phyloP scores from a whole-genome alignment of 345 rosid species.

The Erucastrum elatum region DNA sequence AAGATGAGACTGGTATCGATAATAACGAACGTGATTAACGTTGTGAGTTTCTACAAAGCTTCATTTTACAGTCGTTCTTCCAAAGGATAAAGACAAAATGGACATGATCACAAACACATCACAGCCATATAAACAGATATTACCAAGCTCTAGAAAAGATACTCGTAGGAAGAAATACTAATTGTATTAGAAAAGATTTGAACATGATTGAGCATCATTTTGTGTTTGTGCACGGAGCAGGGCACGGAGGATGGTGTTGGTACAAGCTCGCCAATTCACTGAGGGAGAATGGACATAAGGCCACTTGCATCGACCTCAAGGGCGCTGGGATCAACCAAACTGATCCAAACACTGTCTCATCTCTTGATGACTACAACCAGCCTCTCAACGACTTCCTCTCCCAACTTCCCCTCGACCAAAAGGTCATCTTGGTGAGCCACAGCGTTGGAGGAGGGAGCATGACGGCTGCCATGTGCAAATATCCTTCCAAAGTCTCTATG shows the following conservation, averaged over 20 bases:
- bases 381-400: slow-evolving; percentile 45
- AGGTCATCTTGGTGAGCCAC: slow-evolving; percentile 54
- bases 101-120: slow-evolving; percentile 14
- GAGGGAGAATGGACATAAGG: slow-evolving; percentile 45
- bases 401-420: slow-evolving; percentile 38
- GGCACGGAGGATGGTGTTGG: slow-evolving; percentile 63
- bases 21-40: background rate
- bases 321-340: slow-evolving; percentile 44
- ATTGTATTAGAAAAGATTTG: slow-evolving; percentile 3
- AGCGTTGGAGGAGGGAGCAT: slow-evolving; percentile 52
- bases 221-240: slow-evolving; percentile 49
- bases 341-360: slow-evolving; percentile 42
- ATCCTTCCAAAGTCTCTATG: slow-evolving; percentile 40
- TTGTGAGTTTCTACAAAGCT: slow-evolving; percentile 1
- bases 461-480: slow-evolving; percentile 45
- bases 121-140: slow-evolving; percentile 16
- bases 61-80: background rate
- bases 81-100: background rate
- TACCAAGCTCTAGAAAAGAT: slow-evolving; percentile 4
- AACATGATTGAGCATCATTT: slow-evolving; percentile 39
- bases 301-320: slow-evolving; percentile 50
- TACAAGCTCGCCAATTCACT: slow-evolving; percentile 44
- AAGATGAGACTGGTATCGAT: background rate
- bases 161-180: background rate
- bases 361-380: slow-evolving; percentile 45